Evolutionary conservation across 139 green algal species (phyloP).

Genomic region (Closterium sp.): DNA sequence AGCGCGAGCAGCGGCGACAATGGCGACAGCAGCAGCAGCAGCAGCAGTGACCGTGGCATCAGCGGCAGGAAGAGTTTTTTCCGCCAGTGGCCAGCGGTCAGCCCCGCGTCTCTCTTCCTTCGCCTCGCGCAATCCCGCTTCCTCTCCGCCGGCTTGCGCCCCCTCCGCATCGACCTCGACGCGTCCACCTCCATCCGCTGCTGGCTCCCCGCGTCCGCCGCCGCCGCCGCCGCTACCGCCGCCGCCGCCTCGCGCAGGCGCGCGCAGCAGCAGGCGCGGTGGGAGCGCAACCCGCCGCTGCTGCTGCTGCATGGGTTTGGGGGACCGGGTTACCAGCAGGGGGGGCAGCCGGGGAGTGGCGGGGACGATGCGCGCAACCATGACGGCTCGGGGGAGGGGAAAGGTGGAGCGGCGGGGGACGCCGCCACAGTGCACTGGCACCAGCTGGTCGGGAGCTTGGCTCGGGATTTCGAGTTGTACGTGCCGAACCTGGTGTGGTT

Average conservation of each 20-base stretch:
- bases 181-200: neutral
- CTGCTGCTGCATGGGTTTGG: neutral
- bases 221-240: neutral
- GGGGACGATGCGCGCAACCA: neutral
- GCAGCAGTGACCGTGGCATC: neutral
- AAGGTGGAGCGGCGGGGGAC: neutral
- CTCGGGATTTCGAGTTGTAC: neutral
- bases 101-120: neutral
- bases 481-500: neutral
- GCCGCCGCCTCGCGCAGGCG: neutral
- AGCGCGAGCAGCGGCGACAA: neutral
- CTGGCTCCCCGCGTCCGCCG: neutral
- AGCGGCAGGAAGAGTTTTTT: neutral
- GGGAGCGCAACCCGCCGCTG: neutral
- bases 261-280: conserved; percentile 14
- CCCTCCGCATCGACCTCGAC: neutral
- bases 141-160: neutral
- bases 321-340: neutral
- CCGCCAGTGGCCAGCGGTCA: neutral
- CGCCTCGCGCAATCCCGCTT: neutral
- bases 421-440: neutral
- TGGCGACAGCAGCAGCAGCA: neutral
- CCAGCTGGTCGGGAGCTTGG: neutral
- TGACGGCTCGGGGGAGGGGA: neutral
- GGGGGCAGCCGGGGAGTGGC: neutral